Evolutionary conservation across 2,329 filamentous ascomycete species (phyloP), one percentile per base, ranked within the genome.

Genomic region (Talaromyces atroroseus): DNA sequence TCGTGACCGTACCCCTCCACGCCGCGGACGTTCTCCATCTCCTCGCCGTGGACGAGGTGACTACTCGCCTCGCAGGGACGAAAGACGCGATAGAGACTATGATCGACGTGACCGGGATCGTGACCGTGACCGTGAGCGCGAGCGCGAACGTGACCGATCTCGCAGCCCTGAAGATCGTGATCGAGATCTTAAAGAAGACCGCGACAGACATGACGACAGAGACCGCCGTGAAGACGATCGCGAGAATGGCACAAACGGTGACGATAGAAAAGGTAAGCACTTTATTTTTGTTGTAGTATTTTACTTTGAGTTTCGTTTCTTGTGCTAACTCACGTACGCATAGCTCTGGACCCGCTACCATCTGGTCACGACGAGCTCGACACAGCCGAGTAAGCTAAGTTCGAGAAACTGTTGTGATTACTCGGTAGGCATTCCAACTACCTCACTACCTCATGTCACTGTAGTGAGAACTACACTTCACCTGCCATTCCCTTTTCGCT

Each of bases 361-460:
- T 86, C 89, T 61, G 87, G 85, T 65, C 90, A 96, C 69, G 94
- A 99, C 73, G 94, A 99, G 70, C 83, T 97, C 71, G 94, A 99
- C 74, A 92, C 94, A 69, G 92, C 92, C 68, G 94, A 97, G 77
- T 85, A 80, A 72, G 69, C 71, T 62, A 54, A 60, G 57, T 64
- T 62, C 29, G 54, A 44, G 58, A 61, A 29, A 47, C 23, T 38
- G 47, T 38, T 38, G 57, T 56, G 50, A 36, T 45, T 52, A 42
- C 49, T 52, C 36, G 46, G 56, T 56, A 56, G 57, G 57, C 52
- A 52, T 54, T 49, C 57, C 34, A 56, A 42, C 38, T 51, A 53
- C 51, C 32, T 54, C 49, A 32, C 26, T 54, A 46, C 42, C 23
- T 48, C 44, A 54, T 24, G 46, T 21, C 32, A 36, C n/a, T 42